Conservation (phyloP, 1,284 basidiomycete genomes). For the Ustilago crameri region DNA sequence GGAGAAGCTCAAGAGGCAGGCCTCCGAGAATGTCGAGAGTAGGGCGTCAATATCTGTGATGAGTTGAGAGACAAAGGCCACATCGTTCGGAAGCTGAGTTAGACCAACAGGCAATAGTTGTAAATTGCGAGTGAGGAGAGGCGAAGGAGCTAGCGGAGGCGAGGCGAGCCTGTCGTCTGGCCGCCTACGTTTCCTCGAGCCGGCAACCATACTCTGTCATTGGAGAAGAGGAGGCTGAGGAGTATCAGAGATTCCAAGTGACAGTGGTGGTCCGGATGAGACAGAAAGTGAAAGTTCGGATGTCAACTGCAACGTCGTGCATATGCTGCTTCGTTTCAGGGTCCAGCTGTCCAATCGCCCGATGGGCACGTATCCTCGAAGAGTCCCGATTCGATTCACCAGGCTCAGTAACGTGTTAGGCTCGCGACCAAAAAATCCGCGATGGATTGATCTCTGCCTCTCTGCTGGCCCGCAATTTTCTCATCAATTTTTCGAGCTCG, state of each 20-base stretch:
- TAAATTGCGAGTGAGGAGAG: conserved; percentile 35
- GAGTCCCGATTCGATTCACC: no score
- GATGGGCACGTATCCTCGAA: no score
- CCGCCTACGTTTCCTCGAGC: conserved; percentile 43
- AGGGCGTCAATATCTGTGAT: conserved; percentile 29
- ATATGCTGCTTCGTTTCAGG: conserved; percentile 4
- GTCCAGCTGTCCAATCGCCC: neutral
- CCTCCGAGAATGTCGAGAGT: conserved; percentile 26
- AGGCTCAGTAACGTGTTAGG: no score
- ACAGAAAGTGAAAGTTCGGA: no score
- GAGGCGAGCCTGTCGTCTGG: conserved; percentile 30
- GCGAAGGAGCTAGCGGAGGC: conserved; percentile 33
- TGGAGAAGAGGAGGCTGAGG: neutral
- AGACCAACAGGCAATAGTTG: conserved; percentile 37
- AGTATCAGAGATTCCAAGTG: neutral
- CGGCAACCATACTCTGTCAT: conserved; percentile 18
- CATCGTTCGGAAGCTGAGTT: conserved; percentile 39
- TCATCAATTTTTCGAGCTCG: neutral
- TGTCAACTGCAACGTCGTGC: no score
- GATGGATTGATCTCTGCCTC: conserved; percentile 25
- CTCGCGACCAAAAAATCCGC: neutral
- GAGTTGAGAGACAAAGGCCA: conserved; percentile 22
- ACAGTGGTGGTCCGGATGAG: no score
- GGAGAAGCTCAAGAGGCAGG: conserved; percentile 6
- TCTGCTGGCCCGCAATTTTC: conserved; percentile 14